A percentile compares a stretch with the other conserved stretches of the same genome.
Conservation (phyloP, 164 flowering plant genomes). For the Pachysandra terminalis region DNA sequence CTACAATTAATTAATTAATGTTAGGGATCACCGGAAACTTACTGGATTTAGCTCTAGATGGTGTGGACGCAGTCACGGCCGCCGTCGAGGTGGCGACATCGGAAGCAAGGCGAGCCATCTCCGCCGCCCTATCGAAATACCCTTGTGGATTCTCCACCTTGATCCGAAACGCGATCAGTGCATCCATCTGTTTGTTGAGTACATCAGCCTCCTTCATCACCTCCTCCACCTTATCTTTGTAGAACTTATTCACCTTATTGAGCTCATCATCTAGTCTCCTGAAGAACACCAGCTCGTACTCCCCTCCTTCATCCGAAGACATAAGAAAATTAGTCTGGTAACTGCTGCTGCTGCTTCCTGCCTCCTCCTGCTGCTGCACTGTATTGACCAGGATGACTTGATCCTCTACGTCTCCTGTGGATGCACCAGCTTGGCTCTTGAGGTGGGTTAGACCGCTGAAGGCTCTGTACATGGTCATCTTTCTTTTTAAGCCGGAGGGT, state of each 20-base stretch:
- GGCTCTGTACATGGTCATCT: constrained; percentile 26
- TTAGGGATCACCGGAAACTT: too few species aligned
- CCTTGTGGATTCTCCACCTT: constrained; percentile 52
- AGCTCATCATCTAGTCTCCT: too few species aligned
- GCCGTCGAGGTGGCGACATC: constrained; percentile 27
- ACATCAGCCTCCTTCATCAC: constrained; percentile 54
- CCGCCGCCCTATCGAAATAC: constrained; percentile 22
- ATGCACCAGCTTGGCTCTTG: neutral
- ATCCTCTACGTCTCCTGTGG: neutral
- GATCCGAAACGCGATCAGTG: constrained; percentile 61
- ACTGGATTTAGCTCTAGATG: constrained; percentile 12
- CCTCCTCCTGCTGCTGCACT: neutral
- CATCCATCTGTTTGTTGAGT: constrained; percentile 68
- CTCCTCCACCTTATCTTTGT: constrained; percentile 48
- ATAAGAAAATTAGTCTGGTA: constrained; percentile 53
- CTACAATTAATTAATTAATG: too few species aligned
- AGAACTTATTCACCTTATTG: constrained; percentile 60
- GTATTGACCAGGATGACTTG: constrained; percentile 17
- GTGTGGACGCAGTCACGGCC: constrained; percentile 25
- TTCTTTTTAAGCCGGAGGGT: constrained; percentile 15
- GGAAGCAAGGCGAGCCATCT: constrained; percentile 24
- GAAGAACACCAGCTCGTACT: constrained; percentile 53
- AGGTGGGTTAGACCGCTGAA: constrained; percentile 27
- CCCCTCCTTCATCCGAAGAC: constrained; percentile 54
- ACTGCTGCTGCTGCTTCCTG: too few species aligned